A percentile compares a stretch with the other conserved stretches of the same genome.
phyloP scores from a whole-genome alignment of 768 basidiomycete genomes.

The Podaxis sp. region DNA sequence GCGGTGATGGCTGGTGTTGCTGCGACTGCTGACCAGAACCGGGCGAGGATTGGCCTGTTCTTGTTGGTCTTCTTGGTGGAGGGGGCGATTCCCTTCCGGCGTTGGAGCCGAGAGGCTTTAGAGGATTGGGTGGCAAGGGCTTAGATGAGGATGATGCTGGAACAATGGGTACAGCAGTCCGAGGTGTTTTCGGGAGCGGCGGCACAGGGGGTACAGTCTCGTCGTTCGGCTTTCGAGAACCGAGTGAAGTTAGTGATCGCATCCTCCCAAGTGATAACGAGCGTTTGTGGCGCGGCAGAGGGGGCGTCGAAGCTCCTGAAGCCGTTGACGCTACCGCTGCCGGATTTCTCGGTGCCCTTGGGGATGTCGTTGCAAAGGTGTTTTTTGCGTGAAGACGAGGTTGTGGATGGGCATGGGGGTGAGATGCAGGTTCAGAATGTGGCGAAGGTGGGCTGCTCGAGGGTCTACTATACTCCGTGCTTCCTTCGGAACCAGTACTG shows the following conservation, averaged over 20 bases:
- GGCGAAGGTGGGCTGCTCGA: neutral
- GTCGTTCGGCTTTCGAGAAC: slow-evolving; percentile 16
- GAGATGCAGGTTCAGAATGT: neutral
- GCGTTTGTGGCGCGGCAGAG: slow-evolving; percentile 23
- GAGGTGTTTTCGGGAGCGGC: slow-evolving; percentile 31
- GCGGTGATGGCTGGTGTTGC: neutral
- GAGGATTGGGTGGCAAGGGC: slow-evolving; percentile 35
- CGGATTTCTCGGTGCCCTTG: slow-evolving; percentile 4
- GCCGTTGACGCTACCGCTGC: neutral
- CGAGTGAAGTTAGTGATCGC: slow-evolving; percentile 37
- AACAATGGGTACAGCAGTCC: slow-evolving; percentile 5
- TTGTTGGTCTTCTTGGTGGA: slow-evolving; percentile 11
- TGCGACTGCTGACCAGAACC: neutral
- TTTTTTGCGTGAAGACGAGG: slow-evolving; percentile 7
- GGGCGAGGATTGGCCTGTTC: neutral
- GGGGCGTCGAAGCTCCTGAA: slow-evolving; percentile 12
- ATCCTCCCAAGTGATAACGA: slow-evolving; percentile 43
- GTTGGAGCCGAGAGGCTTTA: neutral
- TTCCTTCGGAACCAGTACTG: slow-evolving; percentile 25
- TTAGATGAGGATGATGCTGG: slow-evolving; percentile 20
- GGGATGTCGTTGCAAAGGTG: slow-evolving; percentile 1
- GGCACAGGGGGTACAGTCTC: slow-evolving; percentile 36
- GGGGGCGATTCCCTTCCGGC: slow-evolving; percentile 13
- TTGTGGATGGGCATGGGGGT: slow-evolving; percentile 11
- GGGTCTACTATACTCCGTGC: slow-evolving; percentile 15